Conservation (phyloP, 208 protist genomes). For the Trypanosomatidae sp. region DNA sequence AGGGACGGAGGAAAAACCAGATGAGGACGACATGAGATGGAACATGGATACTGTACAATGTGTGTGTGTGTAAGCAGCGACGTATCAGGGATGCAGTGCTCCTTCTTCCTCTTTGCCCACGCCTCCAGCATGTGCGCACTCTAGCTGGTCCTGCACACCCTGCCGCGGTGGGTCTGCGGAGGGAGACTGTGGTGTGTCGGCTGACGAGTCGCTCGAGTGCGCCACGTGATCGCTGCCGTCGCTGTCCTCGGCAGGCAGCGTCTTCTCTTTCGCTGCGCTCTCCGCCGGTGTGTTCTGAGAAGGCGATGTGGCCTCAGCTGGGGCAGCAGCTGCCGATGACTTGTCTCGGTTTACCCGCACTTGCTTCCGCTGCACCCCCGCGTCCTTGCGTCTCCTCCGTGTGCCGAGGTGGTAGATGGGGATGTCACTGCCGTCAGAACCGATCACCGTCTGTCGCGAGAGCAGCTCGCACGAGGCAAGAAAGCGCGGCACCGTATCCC, state of each 20-base stretch:
- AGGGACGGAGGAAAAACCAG: conserved; percentile 11
- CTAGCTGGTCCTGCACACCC: not conserved
- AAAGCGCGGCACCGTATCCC: conserved; percentile 78
- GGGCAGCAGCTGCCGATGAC: not conserved
- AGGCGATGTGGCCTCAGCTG: not conserved
- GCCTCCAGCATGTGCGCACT: not conserved
- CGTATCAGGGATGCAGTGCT: not conserved
- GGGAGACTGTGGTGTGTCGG: no score
- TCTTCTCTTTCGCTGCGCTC: not conserved
- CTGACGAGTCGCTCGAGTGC: conserved; percentile 1
- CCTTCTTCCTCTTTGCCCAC: not conserved
- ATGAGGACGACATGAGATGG: not conserved
- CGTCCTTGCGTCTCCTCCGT: conserved; percentile 49
- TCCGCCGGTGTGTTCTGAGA: not conserved
- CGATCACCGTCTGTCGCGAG: conserved; percentile 45
- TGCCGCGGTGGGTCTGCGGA: not conserved
- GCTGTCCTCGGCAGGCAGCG: not conserved
- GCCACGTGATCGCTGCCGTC: not conserved
- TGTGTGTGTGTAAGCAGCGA: not conserved
- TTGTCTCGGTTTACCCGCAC: conserved; percentile 54
- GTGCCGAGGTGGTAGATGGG: conserved; percentile 79
- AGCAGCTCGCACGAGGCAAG: conserved; percentile 72
- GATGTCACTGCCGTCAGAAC: conserved; percentile 64
- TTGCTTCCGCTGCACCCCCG: conserved; percentile 46
- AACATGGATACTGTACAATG: conserved; percentile 8